Evolutionary conservation across 805 yeast species (phyloP), one percentile per base, ranked within the genome.

Genomic region (Kodamaea neixiangensis): DNA sequence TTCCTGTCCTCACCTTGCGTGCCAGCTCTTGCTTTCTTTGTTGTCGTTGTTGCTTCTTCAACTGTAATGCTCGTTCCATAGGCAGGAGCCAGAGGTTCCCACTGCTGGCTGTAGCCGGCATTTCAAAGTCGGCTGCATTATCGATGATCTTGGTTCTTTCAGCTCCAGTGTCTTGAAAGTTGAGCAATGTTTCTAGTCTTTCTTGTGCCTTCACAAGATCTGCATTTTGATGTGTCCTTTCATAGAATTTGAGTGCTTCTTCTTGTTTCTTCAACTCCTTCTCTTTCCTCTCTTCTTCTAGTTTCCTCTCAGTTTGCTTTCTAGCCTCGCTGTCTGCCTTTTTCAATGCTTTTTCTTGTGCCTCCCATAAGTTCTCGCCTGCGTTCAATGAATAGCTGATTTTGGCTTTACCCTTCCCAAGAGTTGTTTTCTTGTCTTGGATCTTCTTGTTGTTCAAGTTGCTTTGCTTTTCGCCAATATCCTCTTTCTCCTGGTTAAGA

Each of bases 141-240:
- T 94, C 99, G 37, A 96, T 92, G 55, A 94, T 90, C 58, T 82
- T 83, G 0, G 99, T 94, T 64, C 99, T 77, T 65, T 90, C 96
- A 1, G 92, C 89, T 5, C 96, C 88, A 14, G 92, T 83, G 2
- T 81, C 89, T 65, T 94, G 99, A 66, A 85, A 94, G 54, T 83
- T 79, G 41, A 94, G 72, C 44, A 94, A 70, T 29, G 82, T 86
- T 29, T 89, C 88, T 45, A 94, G 71, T 46, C 92, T 73, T 42
- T 81, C 81, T 58, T 88, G 86, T 0, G 99, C 99, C 50, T 76
- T 75, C 3, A 73, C 56, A 34, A 89, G 68, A 39, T 86, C 92
- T 0, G 81, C 77, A 56, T 84, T 85, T 1, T 65, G 67, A 47
- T 71, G 67, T 3, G 71, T 60, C 2, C 69, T 53, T 34, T 73